phyloP scores from a whole-genome alignment of 129 eudicot species.

The Daucus carota region DH1_v3.0 NC_030387.2:25814501-25815000 shows the following conservation, averaged over 20 bases:
- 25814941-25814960: not conserved
- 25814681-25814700: not conserved
- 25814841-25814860: not conserved
- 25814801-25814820: not conserved
- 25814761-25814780: not conserved
- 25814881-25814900: not conserved
- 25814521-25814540: constrained; percentile 52
- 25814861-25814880: not conserved
- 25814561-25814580: constrained; percentile 47
- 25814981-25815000: not conserved
- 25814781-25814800: not conserved
- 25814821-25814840: not conserved
- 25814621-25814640: not conserved
- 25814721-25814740: not conserved
- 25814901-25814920: not conserved
- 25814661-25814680: too few species aligned
- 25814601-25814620: not conserved
- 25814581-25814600: constrained; percentile 14
- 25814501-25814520: constrained; percentile 76
- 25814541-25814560: constrained; percentile 81
- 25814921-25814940: not conserved
- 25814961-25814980: not conserved
- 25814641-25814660: not conserved
- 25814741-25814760: not conserved
- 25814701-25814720: not conserved